Base-by-base conservation (phyloP, 768 basidiomycete genomes). In the Dendrothele bispora region DNA sequence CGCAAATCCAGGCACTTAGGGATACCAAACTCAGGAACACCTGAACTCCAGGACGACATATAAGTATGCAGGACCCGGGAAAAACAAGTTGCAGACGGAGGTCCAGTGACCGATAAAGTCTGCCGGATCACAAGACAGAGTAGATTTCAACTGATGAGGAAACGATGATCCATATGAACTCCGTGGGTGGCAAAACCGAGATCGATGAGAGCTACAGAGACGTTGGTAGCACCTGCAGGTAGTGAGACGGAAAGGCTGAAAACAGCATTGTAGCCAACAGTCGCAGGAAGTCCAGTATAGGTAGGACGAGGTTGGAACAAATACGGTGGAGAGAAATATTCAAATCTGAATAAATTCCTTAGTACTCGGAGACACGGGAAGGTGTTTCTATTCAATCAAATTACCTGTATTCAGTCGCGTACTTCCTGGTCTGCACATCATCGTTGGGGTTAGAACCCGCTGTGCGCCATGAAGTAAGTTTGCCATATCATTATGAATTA, bases 371-470 rank as follows among this genome's bases (percentile, higher is more conserved):
- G n/a, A n/a, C n/a, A n/a, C n/a, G n/a, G n/a, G n/a, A n/a, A n/a
- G n/a, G n/a, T n/a, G n/a, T n/a, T n/a, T n/a, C n/a, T n/a, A n/a
- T n/a, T n/a, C n/a, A n/a, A n/a, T n/a, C n/a, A n/a, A n/a, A n/a
- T n/a, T n/a, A n/a, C n/a, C n/a, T n/a, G 11, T 46, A 54, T 42
- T 51, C 50, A 18, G 43, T 54, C 39, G 39, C 22, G 39, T 46
- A 48, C 28, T 48, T 25, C 32, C 18, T 32, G 1, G 30, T 48
- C 12, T 43, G 30, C 17, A 60, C 49, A 36, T 62, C 61, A 11
- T 49, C 35, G 36, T 62, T 62, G 15, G 61, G 61, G 27, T 62
- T 62, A 3, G 54, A 56, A n/a, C n/a, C n/a, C n/a, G n/a, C n/a
- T n/a, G n/a, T n/a, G n/a, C n/a, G n/a, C n/a, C n/a, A n/a, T n/a